Conservation (phyloP, 1,284 basidiomycete species). For the Cutaneotrichosporon sp. region DNA sequence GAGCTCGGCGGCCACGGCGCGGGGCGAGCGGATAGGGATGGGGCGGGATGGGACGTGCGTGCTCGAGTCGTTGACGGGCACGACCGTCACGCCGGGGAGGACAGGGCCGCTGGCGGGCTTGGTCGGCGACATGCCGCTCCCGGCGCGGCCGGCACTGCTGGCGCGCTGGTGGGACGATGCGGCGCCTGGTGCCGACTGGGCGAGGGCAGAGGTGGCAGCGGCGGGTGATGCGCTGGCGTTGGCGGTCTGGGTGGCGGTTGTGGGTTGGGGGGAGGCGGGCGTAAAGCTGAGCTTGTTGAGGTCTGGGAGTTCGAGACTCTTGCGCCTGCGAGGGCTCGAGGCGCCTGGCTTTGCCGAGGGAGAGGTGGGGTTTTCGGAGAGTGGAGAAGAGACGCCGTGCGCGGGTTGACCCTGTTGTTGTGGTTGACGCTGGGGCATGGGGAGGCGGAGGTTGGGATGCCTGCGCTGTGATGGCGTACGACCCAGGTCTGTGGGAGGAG, state of each 20-base stretch:
- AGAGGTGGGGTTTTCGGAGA: conserved; percentile 44
- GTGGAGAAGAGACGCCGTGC: conserved; percentile 31
- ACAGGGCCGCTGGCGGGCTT: background rate
- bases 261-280: conserved; percentile 45
- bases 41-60: conserved; percentile 28
- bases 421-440: conserved; percentile 41
- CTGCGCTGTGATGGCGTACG: conserved; percentile 23
- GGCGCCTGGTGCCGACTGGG: background rate
- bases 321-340: conserved; percentile 44
- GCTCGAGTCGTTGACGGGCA: conserved; percentile 25
- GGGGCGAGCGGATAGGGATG: conserved; percentile 26
- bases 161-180: conserved; percentile 1
- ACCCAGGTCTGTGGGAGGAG: conserved; percentile 13
- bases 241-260: conserved; percentile 44
- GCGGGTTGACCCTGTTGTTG: conserved; percentile 18
- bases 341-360: conserved; percentile 36
- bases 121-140: conserved; percentile 26
- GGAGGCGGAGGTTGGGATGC: conserved; percentile 45
- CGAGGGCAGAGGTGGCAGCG: background rate
- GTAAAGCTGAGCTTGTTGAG: conserved; percentile 53
- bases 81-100: conserved; percentile 21
- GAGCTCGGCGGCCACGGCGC: conserved; percentile 10
- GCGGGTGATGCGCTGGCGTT: conserved; percentile 22
- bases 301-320: conserved; percentile 53
- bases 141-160: conserved; percentile 1